phyloP scores from a whole-genome alignment of 2,329 filamentous ascomycete species.

The Knoxdaviesia proteae region DNA sequence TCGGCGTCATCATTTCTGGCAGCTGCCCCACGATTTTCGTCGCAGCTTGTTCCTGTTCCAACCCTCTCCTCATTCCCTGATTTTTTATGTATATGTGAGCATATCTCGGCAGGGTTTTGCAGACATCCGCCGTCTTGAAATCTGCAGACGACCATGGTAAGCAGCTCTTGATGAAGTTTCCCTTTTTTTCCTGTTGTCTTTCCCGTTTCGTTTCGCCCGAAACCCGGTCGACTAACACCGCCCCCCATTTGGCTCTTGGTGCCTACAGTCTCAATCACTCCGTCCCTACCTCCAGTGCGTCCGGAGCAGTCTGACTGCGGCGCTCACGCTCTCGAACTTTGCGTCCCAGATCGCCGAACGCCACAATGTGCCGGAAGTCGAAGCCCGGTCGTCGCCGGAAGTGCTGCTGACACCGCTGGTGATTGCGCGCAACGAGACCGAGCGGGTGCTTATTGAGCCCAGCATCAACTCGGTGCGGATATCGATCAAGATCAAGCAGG shows the following conservation, averaged over 20 bases:
- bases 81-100: no score
- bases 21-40: no score
- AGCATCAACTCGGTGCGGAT: conserved; percentile 93
- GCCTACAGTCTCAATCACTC: conserved; percentile 69
- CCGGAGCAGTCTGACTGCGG: conserved; percentile 79
- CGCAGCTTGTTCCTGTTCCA: no score
- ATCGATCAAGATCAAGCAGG: conserved; percentile 98
- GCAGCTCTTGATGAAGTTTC: no score
- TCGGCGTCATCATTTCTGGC: no score
- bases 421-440: conserved; percentile 88
- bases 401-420: conserved; percentile 79
- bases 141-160: no score
- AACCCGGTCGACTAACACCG: neutral
- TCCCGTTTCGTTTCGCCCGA: no score
- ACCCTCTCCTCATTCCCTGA: no score
- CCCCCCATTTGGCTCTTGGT: neutral
- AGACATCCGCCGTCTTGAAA: no score
- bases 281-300: conserved; percentile 93
- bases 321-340: conserved; percentile 79
- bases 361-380: conserved; percentile 95
- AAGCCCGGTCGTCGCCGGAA: conserved; percentile 82
- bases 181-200: no score
- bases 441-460: conserved; percentile 87
- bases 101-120: no score
- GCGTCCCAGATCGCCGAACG: conserved; percentile 90